These are phyloP conservation scores for Eucommia ulmoides DNA, from an alignment of 257 asterid species.

Conservation along the genomic window DNA sequence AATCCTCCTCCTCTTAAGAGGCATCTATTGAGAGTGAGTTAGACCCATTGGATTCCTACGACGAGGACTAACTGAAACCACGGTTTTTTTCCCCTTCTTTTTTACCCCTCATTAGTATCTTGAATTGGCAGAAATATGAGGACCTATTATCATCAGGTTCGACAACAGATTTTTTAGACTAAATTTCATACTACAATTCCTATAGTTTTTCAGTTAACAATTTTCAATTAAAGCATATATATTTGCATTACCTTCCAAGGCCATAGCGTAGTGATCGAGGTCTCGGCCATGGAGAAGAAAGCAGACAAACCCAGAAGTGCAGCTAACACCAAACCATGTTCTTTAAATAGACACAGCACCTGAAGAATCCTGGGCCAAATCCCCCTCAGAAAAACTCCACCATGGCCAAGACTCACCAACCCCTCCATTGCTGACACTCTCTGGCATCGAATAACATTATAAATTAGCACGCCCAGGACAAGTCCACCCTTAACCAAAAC, in stretches of 20 bases:
- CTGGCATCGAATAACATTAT: conserved; percentile 49
- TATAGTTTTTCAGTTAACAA: no score
- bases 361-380: conserved; percentile 82
- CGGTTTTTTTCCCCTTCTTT: no score
- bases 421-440: conserved; percentile 58
- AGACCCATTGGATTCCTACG: no score
- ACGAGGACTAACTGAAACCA: no score
- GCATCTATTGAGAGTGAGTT: no score
- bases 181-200: no score
- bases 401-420: conserved; percentile 34
- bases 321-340: conserved; percentile 86
- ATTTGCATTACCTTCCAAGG: conserved; percentile 99
- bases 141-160: no score
- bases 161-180: no score
- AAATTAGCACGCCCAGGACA: conserved; percentile 38
- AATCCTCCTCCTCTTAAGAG: no score
- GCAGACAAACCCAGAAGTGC: conserved; percentile 87
- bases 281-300: conserved; percentile 97
- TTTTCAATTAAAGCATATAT: no score
- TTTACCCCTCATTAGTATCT: no score
- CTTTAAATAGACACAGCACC: conserved; percentile 61
- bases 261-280: conserved; percentile 98
- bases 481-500: conserved; percentile 30
- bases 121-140: no score
- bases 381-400: conserved; percentile 42